A percentile compares a stretch with the other conserved stretches of the same genome.
phyloP scores from a whole-genome alignment of 2,329 filamentous ascomycete genomes.

The Colletotrichum eleusines region DNA sequence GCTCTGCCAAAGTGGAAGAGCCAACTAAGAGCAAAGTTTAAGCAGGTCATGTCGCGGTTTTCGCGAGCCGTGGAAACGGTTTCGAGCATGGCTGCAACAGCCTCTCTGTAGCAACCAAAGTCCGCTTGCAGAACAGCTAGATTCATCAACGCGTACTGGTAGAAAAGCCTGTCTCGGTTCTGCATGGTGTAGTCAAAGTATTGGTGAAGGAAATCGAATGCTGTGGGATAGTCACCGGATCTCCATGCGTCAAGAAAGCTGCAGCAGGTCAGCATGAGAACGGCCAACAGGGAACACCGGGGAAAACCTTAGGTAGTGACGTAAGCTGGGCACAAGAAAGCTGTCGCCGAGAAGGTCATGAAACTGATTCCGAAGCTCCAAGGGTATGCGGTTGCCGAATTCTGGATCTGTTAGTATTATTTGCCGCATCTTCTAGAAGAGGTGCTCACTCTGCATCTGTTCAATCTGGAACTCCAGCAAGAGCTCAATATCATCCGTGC shows the following conservation, averaged over 20 bases:
- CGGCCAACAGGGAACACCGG: not conserved
- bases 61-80: conserved; percentile 95
- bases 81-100: conserved; percentile 93
- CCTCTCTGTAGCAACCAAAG: conserved; percentile 91
- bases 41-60: conserved; percentile 89
- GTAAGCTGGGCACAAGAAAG: conserved; percentile 76
- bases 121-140: conserved; percentile 94
- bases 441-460: conserved; percentile 79
- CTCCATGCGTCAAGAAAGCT: conserved; percentile 94
- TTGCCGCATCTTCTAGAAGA: not conserved
- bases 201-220: conserved; percentile 90
- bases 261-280: conserved; percentile 39
- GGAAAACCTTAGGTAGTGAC: conserved; percentile 78
- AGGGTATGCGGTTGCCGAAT: conserved; percentile 81
- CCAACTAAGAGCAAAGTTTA: conserved; percentile 97
- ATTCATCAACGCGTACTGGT: conserved; percentile 95
- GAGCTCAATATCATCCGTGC: conserved; percentile 83
- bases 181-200: conserved; percentile 99
- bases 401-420: conserved; percentile 57
- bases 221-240: conserved; percentile 88
- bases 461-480: conserved; percentile 90
- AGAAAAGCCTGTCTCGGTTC: conserved; percentile 83
- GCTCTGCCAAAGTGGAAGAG: conserved; percentile 93
- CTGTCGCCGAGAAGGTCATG: conserved; percentile 75
- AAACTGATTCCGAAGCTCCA: conserved; percentile 79